A percentile compares a stretch with the other conserved stretches of the same genome.
These are phyloP conservation scores for Grigorovia yakushimaensis DNA, from an alignment of 805 yeast genomes.

Conservation along the genomic window DNA sequence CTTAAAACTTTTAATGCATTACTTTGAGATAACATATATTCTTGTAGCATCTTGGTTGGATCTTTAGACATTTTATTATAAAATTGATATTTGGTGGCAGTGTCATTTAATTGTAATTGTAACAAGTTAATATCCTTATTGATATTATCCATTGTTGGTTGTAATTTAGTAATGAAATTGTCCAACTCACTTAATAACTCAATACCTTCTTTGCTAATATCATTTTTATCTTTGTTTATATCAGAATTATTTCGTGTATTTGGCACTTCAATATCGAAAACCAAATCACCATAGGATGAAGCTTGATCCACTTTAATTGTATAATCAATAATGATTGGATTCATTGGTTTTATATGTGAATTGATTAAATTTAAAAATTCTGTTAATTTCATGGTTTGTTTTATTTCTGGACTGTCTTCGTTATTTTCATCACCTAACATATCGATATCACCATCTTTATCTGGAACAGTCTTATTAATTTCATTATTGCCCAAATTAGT, in stretches of 20 bases:
- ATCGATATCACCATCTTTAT: constrained; percentile 3
- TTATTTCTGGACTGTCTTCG: constrained; percentile 4
- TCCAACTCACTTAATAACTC: constrained; percentile 23
- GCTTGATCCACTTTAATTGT: constrained; percentile 68
- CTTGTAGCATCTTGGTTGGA: constrained; percentile 65
- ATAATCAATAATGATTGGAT: constrained; percentile 72
- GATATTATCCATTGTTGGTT: constrained; percentile 33
- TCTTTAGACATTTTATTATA: constrained; percentile 63
- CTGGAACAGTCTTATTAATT: constrained; percentile 2
- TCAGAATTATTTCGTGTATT: constrained; percentile 9
- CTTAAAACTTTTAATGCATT: constrained; percentile 77
- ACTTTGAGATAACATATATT: constrained; percentile 71
- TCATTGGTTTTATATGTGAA: constrained; percentile 59
- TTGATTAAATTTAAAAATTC: constrained; percentile 36
- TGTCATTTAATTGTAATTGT: constrained; percentile 42
- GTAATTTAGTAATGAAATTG: constrained; percentile 25
- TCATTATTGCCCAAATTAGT: background rate
- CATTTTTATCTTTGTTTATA: constrained; percentile 13
- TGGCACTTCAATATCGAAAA: constrained; percentile 65
- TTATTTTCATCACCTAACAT: constrained; percentile 1
- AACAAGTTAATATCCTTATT: constrained; percentile 36
- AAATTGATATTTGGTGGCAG: constrained; percentile 64
- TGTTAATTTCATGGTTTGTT: constrained; percentile 34
- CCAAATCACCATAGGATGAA: constrained; percentile 69
- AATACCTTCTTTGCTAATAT: constrained; percentile 24